Evolutionary conservation across 441 rosid genomes (phyloP).

Genomic region (Aquilaria agallochum): DNA sequence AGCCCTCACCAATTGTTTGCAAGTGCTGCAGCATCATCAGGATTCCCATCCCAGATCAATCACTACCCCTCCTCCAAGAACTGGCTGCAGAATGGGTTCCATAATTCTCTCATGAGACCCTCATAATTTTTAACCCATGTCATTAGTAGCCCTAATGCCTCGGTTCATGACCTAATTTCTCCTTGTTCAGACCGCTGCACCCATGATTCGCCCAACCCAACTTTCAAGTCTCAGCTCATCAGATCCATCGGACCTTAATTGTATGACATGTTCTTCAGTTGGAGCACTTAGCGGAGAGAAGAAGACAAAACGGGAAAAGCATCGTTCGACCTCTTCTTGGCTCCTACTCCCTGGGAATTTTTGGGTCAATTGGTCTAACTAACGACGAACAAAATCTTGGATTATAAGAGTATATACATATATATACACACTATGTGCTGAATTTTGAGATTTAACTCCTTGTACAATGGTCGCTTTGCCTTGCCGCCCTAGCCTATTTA

Average conservation of each 20-base stretch:
- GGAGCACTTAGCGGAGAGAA: neutral
- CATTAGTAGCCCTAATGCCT: conserved; percentile 16
- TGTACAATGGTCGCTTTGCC: no score
- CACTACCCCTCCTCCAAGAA: conserved; percentile 42
- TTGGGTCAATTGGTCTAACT: conserved; percentile 28
- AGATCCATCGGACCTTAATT: no score
- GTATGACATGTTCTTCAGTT: no score
- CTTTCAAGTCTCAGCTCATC: no score
- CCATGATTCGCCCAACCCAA: neutral
- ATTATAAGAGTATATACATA: no score
- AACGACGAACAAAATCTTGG: conserved; percentile 24
- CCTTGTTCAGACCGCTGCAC: neutral
- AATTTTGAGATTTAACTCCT: no score
- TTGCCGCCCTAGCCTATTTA: no score
- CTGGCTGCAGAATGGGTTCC: conserved; percentile 89
- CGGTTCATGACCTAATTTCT: neutral
- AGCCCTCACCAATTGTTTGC: conserved; percentile 57
- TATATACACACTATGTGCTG: no score
- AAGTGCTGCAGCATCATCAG: conserved; percentile 99
- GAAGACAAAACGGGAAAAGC: neutral
- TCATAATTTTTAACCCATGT: conserved; percentile 26
- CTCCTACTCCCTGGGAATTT: conserved; percentile 15
- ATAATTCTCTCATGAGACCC: conserved; percentile 50
- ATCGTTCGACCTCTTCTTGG: no score
- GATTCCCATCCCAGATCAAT: conserved; percentile 78